A percentile compares a stretch with the other conserved stretches of the same genome.
Evolutionary conservation across 73 alveolate genomes (phyloP).

Genomic region (Breviolum minutum): DNA sequence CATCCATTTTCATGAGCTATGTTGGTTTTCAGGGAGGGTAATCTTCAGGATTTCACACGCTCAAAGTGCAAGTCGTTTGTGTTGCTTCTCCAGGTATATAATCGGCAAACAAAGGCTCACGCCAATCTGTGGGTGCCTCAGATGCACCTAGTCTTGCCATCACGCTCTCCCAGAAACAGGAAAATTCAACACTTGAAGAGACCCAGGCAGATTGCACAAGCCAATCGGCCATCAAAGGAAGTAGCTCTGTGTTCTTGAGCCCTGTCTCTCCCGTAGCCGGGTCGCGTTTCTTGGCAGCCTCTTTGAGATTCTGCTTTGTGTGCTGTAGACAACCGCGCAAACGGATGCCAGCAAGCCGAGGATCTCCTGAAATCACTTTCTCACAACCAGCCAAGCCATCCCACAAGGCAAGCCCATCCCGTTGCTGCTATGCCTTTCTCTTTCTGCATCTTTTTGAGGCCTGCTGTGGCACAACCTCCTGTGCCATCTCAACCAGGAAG

Average conservation of each 20-base stretch:
- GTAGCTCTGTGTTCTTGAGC: background rate
- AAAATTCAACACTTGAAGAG: background rate
- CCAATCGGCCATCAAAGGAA: background rate
- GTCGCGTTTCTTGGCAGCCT: background rate
- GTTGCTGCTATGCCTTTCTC: background rate
- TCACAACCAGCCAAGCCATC: too few species aligned
- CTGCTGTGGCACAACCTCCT: background rate
- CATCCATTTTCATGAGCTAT: too few species aligned
- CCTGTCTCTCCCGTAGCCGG: background rate
- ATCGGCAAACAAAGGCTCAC: background rate
- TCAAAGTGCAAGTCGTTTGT: too few species aligned
- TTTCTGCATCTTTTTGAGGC: background rate
- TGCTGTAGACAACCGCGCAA: background rate
- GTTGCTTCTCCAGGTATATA: too few species aligned
- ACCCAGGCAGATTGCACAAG: background rate
- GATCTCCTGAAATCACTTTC: too few species aligned
- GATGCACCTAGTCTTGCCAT: background rate
- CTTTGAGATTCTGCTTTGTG: background rate
- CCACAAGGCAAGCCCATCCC: too few species aligned
- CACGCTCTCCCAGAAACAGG: background rate
- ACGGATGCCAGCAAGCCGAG: too few species aligned
- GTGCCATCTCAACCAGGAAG: background rate
- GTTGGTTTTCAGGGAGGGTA: too few species aligned
- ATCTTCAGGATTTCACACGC: too few species aligned
- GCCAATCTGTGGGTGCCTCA: background rate